Conservation (phyloP, 306 rosid genomes). For the Begonia masoniana region DNA sequence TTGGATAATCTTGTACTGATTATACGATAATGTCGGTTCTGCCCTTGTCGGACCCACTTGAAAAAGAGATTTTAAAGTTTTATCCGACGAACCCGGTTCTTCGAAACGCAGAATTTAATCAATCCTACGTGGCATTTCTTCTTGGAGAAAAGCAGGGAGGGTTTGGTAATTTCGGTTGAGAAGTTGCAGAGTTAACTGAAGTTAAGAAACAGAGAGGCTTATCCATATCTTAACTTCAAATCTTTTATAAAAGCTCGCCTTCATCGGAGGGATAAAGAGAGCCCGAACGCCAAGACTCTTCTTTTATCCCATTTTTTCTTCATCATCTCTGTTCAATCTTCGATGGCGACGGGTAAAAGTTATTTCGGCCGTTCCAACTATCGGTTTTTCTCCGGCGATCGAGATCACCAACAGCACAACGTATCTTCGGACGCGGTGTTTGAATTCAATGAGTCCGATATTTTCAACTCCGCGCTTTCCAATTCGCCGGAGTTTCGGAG, state of each 20-base stretch:
- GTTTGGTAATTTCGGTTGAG: constrained; percentile 8
- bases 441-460: constrained; percentile 70
- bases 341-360: constrained; percentile 51
- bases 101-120: not conserved
- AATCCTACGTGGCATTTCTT: constrained; percentile 12
- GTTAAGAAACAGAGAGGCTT: constrained; percentile 21
- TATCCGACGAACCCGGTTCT: too few species aligned
- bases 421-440: constrained; percentile 33
- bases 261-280: not conserved
- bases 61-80: too few species aligned
- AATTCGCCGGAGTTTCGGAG: constrained; percentile 55
- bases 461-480: constrained; percentile 36
- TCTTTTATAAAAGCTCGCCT: constrained; percentile 5
- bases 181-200: not conserved
- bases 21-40: not conserved
- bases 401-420: constrained; percentile 14
- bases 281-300: constrained; percentile 1
- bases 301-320: not conserved
- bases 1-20: not conserved
- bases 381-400: constrained; percentile 38
- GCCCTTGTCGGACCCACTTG: not conserved
- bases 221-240: constrained; percentile 31
- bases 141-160: constrained; percentile 12
- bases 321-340: not conserved
- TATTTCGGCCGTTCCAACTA: constrained; percentile 31